A percentile compares a stretch with the other conserved stretches of the same genome.
These are phyloP conservation scores for Erucastrum elatum DNA, from an alignment of 345 rosid species.

Conservation along the genomic window DNA sequence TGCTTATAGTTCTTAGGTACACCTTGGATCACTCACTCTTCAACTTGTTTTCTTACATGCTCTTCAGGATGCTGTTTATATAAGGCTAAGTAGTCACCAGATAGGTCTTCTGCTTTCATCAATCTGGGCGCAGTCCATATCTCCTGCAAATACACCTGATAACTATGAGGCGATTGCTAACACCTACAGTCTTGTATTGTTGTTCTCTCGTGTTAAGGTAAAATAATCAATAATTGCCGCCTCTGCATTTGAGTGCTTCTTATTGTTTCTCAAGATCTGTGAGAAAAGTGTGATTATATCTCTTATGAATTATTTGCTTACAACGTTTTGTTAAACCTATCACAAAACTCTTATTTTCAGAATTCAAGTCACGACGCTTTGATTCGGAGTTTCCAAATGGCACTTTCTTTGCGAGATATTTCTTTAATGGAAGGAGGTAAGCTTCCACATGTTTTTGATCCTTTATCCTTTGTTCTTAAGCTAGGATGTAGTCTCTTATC, in stretches of 20 bases:
- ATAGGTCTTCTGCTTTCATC: constrained; percentile 90
- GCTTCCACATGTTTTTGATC: constrained; percentile 22
- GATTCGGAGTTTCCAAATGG: constrained; percentile 86
- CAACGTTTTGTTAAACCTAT: background rate
- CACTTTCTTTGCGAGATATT: constrained; percentile 79
- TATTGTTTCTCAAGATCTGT: constrained; percentile 1
- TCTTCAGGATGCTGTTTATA: constrained; percentile 61
- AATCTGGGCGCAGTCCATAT: constrained; percentile 90
- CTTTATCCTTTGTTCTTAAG: background rate
- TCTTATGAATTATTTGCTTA: background rate
- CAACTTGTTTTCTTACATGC: constrained; percentile 6
- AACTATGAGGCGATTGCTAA: constrained; percentile 95
- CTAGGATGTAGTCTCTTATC: background rate
- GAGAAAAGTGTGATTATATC: background rate
- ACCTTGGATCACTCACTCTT: too few species aligned
- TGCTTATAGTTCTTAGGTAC: too few species aligned
- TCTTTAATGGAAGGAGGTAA: constrained; percentile 80
- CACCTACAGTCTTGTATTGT: constrained; percentile 81
- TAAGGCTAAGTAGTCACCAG: constrained; percentile 91
- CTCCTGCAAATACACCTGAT: constrained; percentile 82
- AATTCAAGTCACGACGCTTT: constrained; percentile 78
- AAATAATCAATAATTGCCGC: constrained; percentile 4
- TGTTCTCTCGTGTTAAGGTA: constrained; percentile 95
- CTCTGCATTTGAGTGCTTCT: background rate
- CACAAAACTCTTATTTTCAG: constrained; percentile 45